Base-by-base conservation (phyloP, 371 early-diverging fungal species). In the Syncephalis plumigaleata region DNA sequence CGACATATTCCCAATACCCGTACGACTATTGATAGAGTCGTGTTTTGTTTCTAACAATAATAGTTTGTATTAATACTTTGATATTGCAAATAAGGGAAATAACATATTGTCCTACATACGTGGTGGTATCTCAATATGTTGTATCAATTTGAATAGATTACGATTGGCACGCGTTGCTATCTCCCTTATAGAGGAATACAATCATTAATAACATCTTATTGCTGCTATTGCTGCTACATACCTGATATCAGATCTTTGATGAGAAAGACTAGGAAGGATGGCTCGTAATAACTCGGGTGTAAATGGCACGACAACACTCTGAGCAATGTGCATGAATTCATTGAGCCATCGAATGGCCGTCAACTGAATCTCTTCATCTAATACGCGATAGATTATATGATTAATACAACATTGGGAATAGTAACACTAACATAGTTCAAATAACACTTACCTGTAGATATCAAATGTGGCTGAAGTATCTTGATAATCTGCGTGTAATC, bases 321-420 rank as follows among this genome's bases (percentile, higher is more conserved):
- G 74, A 15, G 86, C 82, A 24, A 89, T 66, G 22, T 66, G 63
- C 31, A 88, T 75, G 52, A 94, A 87, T 54, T 82, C 83, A 52
- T 76, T 72, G 43, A 87, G 71, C 95, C 95, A 94, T 38, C 71
- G 63, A 20, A 94, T 61, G 0, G 91, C 88, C 0, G 79, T 86
- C 36, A 60, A 75, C 58, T 91, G 91, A 9, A 87, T 87, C 48
- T 86, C 87, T 59, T 84, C 83, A 47, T 91, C 91, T 48, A 53
- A 46, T n/a, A 15, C 8, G n/a, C 24, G 47, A 40, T 20, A n/a
- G n/a, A n/a, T n/a, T n/a, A n/a, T n/a, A n/a, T n/a, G n/a, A n/a
- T n/a, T n/a, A n/a, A n/a, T n/a, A n/a, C n/a, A n/a, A n/a, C 11
- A 31, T 31, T 31, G 11, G 31, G 4, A 11, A 7, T 31, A 11